A percentile compares a stretch with the other conserved stretches of the same genome.
phyloP scores from a whole-genome alignment of 192 early-diverging fungal genomes.

The Entrophospora sp. region DNA sequence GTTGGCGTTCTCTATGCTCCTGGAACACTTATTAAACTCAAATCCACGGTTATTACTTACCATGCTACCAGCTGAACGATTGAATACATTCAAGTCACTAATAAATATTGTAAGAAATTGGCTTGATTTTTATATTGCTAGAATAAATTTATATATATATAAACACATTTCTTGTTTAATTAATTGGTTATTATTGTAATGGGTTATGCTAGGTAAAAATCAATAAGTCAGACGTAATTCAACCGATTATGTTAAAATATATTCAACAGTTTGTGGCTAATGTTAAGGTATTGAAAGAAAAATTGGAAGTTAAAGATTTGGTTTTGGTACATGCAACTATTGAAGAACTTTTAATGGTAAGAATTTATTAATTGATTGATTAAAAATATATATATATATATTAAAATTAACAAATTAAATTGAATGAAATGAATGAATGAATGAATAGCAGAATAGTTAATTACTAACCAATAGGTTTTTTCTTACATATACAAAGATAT shows the following conservation, averaged over 20 bases:
- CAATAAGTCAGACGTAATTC: constrained; percentile 12
- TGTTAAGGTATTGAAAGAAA: constrained; percentile 14
- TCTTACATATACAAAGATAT: not conserved
- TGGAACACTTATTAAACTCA: constrained; percentile 17
- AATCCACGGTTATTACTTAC: not conserved
- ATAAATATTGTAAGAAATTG: not conserved
- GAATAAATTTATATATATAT: not conserved
- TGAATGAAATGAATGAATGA: no score
- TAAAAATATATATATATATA: not conserved
- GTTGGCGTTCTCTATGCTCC: not conserved
- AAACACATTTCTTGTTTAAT: not conserved
- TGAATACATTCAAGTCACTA: constrained; percentile 8
- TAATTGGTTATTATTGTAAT: not conserved
- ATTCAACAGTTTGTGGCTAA: constrained; percentile 16
- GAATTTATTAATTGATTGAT: not conserved
- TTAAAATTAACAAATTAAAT: no score
- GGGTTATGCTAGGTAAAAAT: constrained; percentile 3
- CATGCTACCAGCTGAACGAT: not conserved
- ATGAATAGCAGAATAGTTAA: no score
- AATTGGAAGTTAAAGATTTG: not conserved
- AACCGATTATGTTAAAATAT: constrained; percentile 15
- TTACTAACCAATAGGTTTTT: no score
- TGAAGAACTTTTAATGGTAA: constrained; percentile 6
- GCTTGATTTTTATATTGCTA: not conserved
- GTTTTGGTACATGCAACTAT: not conserved